Base-by-base conservation (phyloP, 192 early-diverging fungal species). In the Dispira simplex region DNA sequence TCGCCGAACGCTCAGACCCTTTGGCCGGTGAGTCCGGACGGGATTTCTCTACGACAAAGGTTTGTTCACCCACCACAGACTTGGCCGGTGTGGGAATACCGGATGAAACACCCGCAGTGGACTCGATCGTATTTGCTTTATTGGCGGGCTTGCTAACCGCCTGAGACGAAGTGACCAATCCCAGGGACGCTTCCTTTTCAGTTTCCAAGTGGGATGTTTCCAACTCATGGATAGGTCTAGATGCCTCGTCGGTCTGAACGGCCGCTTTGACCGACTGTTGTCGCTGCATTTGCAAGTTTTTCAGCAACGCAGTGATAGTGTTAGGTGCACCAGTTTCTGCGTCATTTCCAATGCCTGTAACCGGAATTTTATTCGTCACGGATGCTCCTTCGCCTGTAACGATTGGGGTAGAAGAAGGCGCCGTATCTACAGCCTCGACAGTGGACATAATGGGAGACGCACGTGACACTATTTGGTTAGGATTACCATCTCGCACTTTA, bases 221-320 rank as follows among this genome's bases (percentile, higher is more conserved):
- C 18, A 21, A 1, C 9, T 2, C 18, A 21, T 16, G 18, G 21
- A 5, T 49, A 49, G 48, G 16, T 21, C 18, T 49, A 21, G 48
- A 4, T 16, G 8, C 48, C 1, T 16, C 48, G 4, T 16, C 48
- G 4, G 2, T 21, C 48, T 16, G 21, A 49, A 9, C 9, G 21
- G 48, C 9, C 8, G 48, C 2, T 49, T 49, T 1, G 18, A 8
- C 4, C 21, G 48, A 49, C 48, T 58, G 56, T 4, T 53, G 69
- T 56, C 72, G 71, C 64, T 78, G 76, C 39, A 78, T 63, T 44
- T 48, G 65, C 10, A 66, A 39, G 44, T 63, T 63, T 47, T 63
- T 63, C 14, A 63, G 20, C 46, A 63, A 25, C 11, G 32, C 21
- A 18, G 58, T 44, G 39, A 60, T 60, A 16, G 25, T 44, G 43